Evolutionary conservation across 2,329 filamentous ascomycete genomes (phyloP), one percentile per base, ranked within the genome.

Genomic region (Pseudogymnoascus sp.): DNA sequence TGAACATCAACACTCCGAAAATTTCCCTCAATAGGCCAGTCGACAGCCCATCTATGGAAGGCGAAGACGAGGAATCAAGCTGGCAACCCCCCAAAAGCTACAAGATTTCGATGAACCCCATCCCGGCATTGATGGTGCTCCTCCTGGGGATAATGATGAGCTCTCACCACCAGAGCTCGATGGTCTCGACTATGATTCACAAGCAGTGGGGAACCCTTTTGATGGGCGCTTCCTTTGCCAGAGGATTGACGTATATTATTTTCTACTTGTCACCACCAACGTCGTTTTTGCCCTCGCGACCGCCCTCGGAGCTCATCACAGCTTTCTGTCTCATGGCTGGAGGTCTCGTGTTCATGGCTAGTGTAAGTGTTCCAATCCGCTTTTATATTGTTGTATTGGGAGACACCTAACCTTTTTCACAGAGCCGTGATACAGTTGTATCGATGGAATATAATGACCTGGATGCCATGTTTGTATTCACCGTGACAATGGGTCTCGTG

Each of bases 121-220:
- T 97, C 69, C 94, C 93, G 0, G 90, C 87, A 0, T 80, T 97
- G 3, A 84, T 96, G 59, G 93, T 97, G 68, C 79, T 97, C 64
- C 79, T 97, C 0, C 80, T 97, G 1, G 94, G 94, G 35, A 84
- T 92, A 73, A 94, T 96, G 90, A 97, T 97, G 93, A 89, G 89
- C 71, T 91, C 90, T 25, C 93, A 97, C 75, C 90, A 93, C 64
- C 72, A 74, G 65, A 74, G 80, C 28, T 90, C 86, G 65, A 91
- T 91, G 87, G 82, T 92, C 56, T 93, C 91, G 8, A 90, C 86
- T 68, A 96, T 94, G 90, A 84, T 97, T 59, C 93, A 97, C 77
- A 88, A 88, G 72, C 92, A 97, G 75, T 97, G 93, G 93, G 93
- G 93, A 25, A 86, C 86, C 70, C 82, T 97, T 68, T 82, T 97